A percentile compares a stretch with the other conserved stretches of the same genome.
These are phyloP conservation scores for Tetraselmis chui DNA, from an alignment of 139 green algal genomes.

Conservation along the genomic window DNA sequence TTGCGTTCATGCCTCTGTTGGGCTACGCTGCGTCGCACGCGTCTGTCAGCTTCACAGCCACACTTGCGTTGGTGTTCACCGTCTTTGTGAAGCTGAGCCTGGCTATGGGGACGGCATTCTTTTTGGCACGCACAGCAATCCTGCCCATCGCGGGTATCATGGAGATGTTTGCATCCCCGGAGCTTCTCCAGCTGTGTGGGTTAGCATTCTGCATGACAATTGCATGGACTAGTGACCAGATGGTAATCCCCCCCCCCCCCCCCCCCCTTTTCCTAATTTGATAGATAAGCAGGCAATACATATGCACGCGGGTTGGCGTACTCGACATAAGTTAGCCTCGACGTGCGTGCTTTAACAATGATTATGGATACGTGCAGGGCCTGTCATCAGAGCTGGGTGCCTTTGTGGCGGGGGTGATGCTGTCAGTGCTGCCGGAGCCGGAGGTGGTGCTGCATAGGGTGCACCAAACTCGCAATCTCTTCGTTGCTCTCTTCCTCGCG, in stretches of 20 bases:
- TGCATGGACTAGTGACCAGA: slow-evolving; percentile 44
- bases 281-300: too few species aligned
- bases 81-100: background rate
- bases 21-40: background rate
- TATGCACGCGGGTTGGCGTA: too few species aligned
- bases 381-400: slow-evolving; percentile 85
- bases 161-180: slow-evolving; percentile 17
- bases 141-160: background rate
- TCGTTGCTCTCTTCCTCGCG: slow-evolving; percentile 89
- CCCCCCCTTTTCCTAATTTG: slow-evolving; percentile 1
- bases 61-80: background rate
- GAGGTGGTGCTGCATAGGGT: slow-evolving; percentile 53
- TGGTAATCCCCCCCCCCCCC: slow-evolving; percentile 14
- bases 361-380: slow-evolving; percentile 21
- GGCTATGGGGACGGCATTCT: background rate
- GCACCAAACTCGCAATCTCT: slow-evolving; percentile 45
- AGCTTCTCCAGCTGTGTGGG: slow-evolving; percentile 76
- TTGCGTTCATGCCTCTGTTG: slow-evolving; percentile 88
- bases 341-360: background rate
- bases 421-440: slow-evolving; percentile 51
- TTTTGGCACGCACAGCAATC: background rate
- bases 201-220: slow-evolving; percentile 71
- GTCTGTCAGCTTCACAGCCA: background rate
- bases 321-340: too few species aligned
- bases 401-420: slow-evolving; percentile 82